Base-by-base conservation (phyloP, 2,329 filamentous ascomycete species). In the Aspergillus sp. region DNA sequence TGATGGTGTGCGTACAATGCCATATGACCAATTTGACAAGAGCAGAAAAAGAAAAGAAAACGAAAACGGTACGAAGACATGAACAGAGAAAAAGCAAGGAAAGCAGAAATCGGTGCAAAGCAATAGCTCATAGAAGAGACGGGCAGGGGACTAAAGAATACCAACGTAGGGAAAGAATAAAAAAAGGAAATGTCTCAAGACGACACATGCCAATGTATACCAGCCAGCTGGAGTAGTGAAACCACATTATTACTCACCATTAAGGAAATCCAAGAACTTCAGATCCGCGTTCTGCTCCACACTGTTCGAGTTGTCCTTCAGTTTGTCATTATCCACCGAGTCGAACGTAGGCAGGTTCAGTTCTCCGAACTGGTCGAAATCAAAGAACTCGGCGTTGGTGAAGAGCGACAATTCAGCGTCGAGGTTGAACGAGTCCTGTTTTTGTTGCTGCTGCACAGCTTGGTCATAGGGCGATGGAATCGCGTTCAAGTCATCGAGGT, bases 401-500 rank as follows among this genome's bases (percentile, higher is more conserved):
- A 90, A 93, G 61, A 90, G 78, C 45, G 84, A 83, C 44, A 91
- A 74, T 54, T 90, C 84, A 51, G 85, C 82, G 58, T 88, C 84
- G 53, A 86, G 74, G 58, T 78, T 78, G 67, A 84, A 79, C 45
- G 75, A 70, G 46, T 85, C 81, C 51, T 84, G 77, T 49, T 75
- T 70, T 43, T 86, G 80, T 50, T 84, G 78, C 49, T 76, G 71
- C 53, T 77, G 72, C 38, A 69, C 64, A 23, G 78, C 79, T 52
- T 84, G 76, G 46, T 85, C 80, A 59, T 83, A 81, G 52, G 85
- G 75, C 52, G 83, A 75, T 2, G 79, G 79, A 48, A 85, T 74
- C 41, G 79, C 81, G 74, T 95, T 95, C 61, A 96, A 77, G 58
- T 90, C 86, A 61, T 88, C 85, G 56, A 96, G 79, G 74, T 93